These are phyloP conservation scores for Talaromyces funiculosus DNA, from an alignment of 2,329 filamentous ascomycete genomes.

Conservation along the genomic window DNA sequence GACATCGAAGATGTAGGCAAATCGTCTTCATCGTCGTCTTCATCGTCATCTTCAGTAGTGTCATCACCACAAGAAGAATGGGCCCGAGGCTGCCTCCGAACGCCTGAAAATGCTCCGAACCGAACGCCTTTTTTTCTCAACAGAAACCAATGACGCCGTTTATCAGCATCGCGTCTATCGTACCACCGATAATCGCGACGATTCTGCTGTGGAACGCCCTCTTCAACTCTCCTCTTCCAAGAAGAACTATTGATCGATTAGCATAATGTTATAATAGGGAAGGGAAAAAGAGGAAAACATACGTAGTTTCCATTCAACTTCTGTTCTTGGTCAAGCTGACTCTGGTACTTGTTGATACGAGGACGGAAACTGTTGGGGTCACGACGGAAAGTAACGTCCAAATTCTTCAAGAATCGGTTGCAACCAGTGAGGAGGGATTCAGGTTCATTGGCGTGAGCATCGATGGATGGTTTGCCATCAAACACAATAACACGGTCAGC, in stretches of 20 bases:
- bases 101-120: slow-evolving; percentile 39
- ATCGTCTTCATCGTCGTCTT: slow-evolving; percentile 52
- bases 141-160: slow-evolving; percentile 28
- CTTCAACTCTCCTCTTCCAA: slow-evolving; percentile 77
- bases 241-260: slow-evolving; percentile 66
- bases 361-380: slow-evolving; percentile 94
- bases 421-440: slow-evolving; percentile 92
- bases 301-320: slow-evolving; percentile 89
- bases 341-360: slow-evolving; percentile 96
- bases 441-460: slow-evolving; percentile 80
- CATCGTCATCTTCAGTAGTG: slow-evolving; percentile 55
- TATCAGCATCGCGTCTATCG: slow-evolving; percentile 33
- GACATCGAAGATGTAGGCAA: slow-evolving; percentile 31
- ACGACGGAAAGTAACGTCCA: slow-evolving; percentile 97
- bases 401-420: slow-evolving; percentile 92
- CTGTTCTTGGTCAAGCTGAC: slow-evolving; percentile 96
- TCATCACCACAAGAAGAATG: slow-evolving; percentile 40
- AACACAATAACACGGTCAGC: slow-evolving; percentile 98
- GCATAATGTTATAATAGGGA: background rate
- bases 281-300: slow-evolving; percentile 37
- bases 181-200: slow-evolving; percentile 32
- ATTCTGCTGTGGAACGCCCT: slow-evolving; percentile 49
- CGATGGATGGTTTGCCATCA: slow-evolving; percentile 83
- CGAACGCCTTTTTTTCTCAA: slow-evolving; percentile 28
- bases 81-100: slow-evolving; percentile 35